phyloP scores from a whole-genome alignment of 2,329 filamentous ascomycete species.

The Hymenoscyphus repandus region DNA sequence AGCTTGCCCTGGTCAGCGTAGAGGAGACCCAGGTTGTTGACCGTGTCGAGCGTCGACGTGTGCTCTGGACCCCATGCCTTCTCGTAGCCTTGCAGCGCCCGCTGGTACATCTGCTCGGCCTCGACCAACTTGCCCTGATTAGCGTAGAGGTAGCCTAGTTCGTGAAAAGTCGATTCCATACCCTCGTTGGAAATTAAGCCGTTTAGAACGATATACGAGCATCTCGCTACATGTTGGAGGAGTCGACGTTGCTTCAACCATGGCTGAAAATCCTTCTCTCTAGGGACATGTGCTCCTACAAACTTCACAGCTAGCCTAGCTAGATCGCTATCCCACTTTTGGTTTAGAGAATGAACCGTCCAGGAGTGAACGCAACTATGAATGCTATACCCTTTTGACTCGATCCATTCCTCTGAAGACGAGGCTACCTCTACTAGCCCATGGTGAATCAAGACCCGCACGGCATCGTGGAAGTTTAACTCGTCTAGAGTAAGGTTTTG shows the following conservation, averaged over 20 bases:
- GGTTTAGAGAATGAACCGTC: constrained; percentile 8
- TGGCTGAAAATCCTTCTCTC: not conserved
- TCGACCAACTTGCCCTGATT: not conserved
- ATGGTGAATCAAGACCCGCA: constrained; percentile 34
- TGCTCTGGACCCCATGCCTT: not conserved
- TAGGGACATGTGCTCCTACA: constrained; percentile 5
- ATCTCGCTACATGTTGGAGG: not conserved
- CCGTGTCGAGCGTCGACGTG: not conserved
- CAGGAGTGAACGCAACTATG: constrained; percentile 12
- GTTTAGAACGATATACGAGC: not conserved
- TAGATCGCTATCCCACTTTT: constrained; percentile 9
- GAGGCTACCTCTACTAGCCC: constrained; percentile 13
- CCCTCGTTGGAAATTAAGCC: not conserved
- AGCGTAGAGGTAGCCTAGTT: not conserved
- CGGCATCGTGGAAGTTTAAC: constrained; percentile 18
- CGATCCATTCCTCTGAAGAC: constrained; percentile 13
- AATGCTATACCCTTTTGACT: constrained; percentile 12
- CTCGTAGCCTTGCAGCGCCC: not conserved
- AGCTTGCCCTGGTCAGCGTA: not conserved
- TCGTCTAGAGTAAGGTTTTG: constrained; percentile 13
- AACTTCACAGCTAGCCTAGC: constrained; percentile 16
- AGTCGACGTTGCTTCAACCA: constrained; percentile 5
- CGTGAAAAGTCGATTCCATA: not conserved
- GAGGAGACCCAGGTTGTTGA: not conserved
- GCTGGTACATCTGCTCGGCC: not conserved